Conservation (phyloP, 805 yeast genomes). For the Sugiyamaella mastotermitis region DNA sequence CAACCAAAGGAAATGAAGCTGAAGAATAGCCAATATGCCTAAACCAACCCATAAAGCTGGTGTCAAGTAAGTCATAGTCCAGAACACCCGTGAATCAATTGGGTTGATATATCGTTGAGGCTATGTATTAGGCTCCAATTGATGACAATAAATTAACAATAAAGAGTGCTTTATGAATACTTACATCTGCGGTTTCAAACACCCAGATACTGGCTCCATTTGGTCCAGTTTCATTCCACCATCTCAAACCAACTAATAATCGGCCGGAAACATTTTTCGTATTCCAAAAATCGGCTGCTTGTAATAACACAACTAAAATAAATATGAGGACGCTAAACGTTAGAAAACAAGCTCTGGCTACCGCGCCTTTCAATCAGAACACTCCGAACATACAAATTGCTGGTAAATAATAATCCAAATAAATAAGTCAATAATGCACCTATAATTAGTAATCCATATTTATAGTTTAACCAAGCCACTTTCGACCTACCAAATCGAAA, state of each 20-base stretch:
- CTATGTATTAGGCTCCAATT: constrained; percentile 16
- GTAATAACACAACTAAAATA: constrained; percentile 65
- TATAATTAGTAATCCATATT: no score
- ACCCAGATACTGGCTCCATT: constrained; percentile 76
- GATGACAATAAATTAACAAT: not conserved
- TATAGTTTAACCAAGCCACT: not conserved
- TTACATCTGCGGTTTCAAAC: constrained; percentile 70
- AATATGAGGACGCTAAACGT: constrained; percentile 58
- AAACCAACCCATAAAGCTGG: constrained; percentile 73
- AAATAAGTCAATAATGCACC: constrained; percentile 60
- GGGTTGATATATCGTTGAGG: constrained; percentile 66
- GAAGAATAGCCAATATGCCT: constrained; percentile 71
- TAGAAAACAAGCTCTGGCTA: not conserved
- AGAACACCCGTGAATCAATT: constrained; percentile 83
- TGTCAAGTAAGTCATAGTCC: constrained; percentile 69
- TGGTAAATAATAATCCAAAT: constrained; percentile 64
- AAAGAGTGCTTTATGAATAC: constrained; percentile 11
- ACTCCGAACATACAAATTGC: constrained; percentile 39
- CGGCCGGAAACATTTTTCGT: constrained; percentile 89
- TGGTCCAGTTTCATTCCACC: constrained; percentile 89
- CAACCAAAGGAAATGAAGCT: constrained; percentile 59
- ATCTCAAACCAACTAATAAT: constrained; percentile 74
- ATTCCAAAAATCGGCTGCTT: constrained; percentile 92
- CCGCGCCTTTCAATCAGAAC: not conserved
- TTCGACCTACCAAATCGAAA: constrained; percentile 44